Conservation (phyloP, 306 rosid genomes). For the Astragalus glycyphyllos region DNA sequence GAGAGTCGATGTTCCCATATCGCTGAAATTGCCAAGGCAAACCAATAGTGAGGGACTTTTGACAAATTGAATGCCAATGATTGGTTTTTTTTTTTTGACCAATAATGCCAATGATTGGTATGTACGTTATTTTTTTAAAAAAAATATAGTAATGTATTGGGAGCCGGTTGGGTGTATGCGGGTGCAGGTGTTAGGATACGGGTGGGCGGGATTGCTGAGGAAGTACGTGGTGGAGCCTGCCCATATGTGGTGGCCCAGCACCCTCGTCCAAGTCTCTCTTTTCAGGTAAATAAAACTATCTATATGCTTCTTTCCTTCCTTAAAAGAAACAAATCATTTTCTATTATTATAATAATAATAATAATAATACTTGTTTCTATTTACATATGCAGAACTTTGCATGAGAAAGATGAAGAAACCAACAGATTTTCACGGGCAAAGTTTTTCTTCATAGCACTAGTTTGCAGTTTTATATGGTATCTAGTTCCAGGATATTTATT, state of each 20-base stretch:
- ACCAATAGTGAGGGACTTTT: no score
- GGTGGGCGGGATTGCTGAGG: constrained; percentile 81
- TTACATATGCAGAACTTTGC: constrained; percentile 62
- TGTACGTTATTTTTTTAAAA: no score
- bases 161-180: neutral
- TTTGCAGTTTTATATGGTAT: constrained; percentile 74
- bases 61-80: no score
- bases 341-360: no score
- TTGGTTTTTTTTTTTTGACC: no score
- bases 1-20: no score
- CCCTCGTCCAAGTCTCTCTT: constrained; percentile 79
- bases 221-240: constrained; percentile 87
- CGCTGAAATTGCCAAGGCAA: no score
- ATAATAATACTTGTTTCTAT: no score
- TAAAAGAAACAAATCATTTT: constrained; percentile 6
- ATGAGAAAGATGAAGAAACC: constrained; percentile 58
- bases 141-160: no score
- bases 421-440: constrained; percentile 56
- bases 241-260: constrained; percentile 91
- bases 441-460: constrained; percentile 70
- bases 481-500: constrained; percentile 71
- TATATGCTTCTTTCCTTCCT: neutral
- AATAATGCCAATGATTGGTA: no score
- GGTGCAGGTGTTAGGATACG: constrained; percentile 71
- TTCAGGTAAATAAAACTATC: constrained; percentile 49